phyloP scores from a whole-genome alignment of 208 protist species.

The Phytomonas sp. region DNA sequence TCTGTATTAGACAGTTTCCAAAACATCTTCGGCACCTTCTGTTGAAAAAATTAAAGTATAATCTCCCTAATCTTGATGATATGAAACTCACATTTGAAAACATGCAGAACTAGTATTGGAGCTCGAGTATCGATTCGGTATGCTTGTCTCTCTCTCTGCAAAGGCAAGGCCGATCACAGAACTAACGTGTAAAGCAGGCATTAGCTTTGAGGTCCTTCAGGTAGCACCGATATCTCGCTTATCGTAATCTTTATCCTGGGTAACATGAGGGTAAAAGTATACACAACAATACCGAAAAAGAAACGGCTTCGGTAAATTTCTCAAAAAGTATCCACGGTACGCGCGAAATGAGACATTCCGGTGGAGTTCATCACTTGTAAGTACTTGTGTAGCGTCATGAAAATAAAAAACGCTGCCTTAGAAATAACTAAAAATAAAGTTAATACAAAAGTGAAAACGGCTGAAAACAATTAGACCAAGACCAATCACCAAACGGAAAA shows the following conservation, averaged over 20 bases:
- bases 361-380: conserved; percentile 4
- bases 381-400: background rate
- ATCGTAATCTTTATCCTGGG: background rate
- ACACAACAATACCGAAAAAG: background rate
- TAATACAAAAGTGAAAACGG: background rate
- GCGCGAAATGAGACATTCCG: background rate
- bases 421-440: conserved; percentile 11
- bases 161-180: background rate
- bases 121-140: background rate
- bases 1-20: background rate
- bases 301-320: background rate
- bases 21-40: background rate
- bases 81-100: background rate
- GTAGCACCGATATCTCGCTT: background rate
- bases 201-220: background rate
- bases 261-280: background rate
- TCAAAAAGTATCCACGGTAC: background rate
- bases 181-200: background rate
- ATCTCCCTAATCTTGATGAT: background rate
- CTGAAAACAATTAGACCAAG: conserved; percentile 13
- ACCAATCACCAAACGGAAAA: background rate
- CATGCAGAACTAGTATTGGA: background rate
- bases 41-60: background rate
- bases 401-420: conserved; percentile 9
- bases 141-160: background rate